Conservation (phyloP, 345 rosid genomes). For the Ceriops tagal region DNA sequence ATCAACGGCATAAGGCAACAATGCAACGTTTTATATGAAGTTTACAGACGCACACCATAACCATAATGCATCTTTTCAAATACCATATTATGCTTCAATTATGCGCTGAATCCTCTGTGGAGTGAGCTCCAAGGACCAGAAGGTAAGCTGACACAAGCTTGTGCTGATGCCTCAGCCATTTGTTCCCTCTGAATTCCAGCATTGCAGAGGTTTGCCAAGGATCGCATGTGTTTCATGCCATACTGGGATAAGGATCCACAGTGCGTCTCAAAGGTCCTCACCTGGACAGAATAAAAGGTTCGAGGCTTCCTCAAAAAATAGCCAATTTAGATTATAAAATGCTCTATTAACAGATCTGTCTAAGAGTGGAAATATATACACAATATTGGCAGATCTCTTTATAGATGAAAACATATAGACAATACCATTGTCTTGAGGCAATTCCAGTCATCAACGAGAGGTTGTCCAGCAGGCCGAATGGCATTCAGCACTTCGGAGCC, state of each 20-base stretch:
- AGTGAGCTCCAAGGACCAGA: constrained; percentile 82
- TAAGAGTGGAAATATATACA: neutral
- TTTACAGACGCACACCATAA: too few relatives aligned
- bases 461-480: constrained; percentile 69
- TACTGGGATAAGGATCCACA: constrained; percentile 90
- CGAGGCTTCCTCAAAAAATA: neutral
- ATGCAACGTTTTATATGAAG: neutral
- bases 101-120: constrained; percentile 75
- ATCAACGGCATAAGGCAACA: neutral
- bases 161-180: constrained; percentile 83
- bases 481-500: constrained; percentile 56
- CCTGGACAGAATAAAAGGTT: constrained; percentile 37
- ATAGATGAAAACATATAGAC: neutral
- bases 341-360: constrained; percentile 26
- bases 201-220: constrained; percentile 87
- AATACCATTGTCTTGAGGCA: constrained; percentile 80
- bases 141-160: constrained; percentile 73
- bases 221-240: constrained; percentile 96
- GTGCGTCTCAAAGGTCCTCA: constrained; percentile 75
- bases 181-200: constrained; percentile 59
- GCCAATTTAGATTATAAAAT: neutral
- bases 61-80: neutral
- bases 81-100: constrained; percentile 16
- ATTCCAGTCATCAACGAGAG: constrained; percentile 93
- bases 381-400: constrained; percentile 29